Conservation (phyloP, 2,329 filamentous ascomycete species). For the Alternaria metachromatica region DNA sequence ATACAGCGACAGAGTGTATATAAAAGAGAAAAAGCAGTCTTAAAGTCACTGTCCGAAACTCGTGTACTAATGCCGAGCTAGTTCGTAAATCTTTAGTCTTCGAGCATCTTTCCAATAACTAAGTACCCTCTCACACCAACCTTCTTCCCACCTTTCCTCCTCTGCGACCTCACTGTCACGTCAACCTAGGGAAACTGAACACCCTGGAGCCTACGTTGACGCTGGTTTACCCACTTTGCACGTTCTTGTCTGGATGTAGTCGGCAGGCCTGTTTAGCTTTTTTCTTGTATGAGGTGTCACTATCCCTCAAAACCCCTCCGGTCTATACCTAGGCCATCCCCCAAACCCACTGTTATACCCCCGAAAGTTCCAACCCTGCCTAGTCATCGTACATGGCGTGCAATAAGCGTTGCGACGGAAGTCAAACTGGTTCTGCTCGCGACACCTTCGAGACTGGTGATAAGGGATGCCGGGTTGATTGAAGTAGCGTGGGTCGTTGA, state of each 20-base stretch:
- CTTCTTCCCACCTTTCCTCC: neutral
- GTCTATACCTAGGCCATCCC: neutral
- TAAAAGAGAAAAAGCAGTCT: neutral
- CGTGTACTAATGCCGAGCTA: neutral
- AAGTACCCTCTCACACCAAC: neutral
- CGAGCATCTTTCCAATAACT: neutral
- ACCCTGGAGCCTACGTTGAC: neutral
- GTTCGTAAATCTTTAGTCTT: neutral
- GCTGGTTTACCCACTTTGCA: neutral
- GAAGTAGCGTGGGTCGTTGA: conserved; percentile 10
- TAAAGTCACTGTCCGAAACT: neutral
- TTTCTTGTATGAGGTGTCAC: neutral
- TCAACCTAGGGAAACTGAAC: neutral
- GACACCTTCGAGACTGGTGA: neutral
- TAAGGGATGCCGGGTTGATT: conserved; percentile 9
- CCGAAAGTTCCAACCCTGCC: conserved; percentile 10
- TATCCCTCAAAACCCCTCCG: neutral
- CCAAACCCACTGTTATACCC: conserved; percentile 1
- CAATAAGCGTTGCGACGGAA: neutral
- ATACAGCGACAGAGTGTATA: neutral
- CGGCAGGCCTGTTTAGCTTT: neutral
- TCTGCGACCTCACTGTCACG: neutral
- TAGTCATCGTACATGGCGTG: neutral
- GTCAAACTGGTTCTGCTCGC: neutral
- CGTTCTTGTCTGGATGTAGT: neutral